phyloP scores from a whole-genome alignment of 1,284 basidiomycete species.

The Pseudozyma thailandica region DNA sequence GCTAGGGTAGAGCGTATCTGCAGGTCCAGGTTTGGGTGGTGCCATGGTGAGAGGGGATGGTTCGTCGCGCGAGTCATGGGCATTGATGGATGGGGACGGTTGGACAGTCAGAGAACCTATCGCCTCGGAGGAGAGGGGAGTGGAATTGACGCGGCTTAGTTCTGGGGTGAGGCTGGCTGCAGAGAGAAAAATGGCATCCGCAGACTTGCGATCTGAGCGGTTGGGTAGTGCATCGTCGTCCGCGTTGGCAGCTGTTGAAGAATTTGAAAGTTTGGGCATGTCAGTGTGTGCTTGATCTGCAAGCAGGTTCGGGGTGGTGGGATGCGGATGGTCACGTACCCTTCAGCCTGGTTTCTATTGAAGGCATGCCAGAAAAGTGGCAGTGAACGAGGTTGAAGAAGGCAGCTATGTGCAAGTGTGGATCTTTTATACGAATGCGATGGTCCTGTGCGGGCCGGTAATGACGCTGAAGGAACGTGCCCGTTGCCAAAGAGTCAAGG shows the following conservation, averaged over 20 bases:
- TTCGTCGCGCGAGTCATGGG: conserved; percentile 18
- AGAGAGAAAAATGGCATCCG: conserved; percentile 41
- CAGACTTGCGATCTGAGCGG: conserved; percentile 39
- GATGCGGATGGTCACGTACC: conserved; percentile 14
- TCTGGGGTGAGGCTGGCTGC: conserved; percentile 28
- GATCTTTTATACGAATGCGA: too few relatives aligned
- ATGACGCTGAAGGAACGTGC: too few relatives aligned
- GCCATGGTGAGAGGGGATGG: conserved; percentile 39
- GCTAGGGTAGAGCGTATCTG: conserved; percentile 53
- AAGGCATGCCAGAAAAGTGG: conserved; percentile 22
- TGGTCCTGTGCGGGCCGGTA: too few relatives aligned
- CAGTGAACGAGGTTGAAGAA: neutral
- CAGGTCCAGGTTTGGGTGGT: conserved; percentile 47
- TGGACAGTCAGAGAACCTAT: conserved; percentile 25
- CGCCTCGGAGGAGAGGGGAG: conserved; percentile 30
- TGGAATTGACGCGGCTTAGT: conserved; percentile 47
- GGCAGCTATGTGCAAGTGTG: neutral
- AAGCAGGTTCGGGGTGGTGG: neutral
- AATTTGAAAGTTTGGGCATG: neutral
- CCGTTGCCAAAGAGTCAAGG: too few relatives aligned
- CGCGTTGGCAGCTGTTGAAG: conserved; percentile 27
- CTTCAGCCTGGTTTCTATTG: conserved; percentile 38
- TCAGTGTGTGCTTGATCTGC: neutral
- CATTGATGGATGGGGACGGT: conserved; percentile 5
- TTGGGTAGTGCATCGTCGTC: conserved; percentile 11